Conservation (phyloP, 345 rosid species). For the Psidium guajava region DNA sequence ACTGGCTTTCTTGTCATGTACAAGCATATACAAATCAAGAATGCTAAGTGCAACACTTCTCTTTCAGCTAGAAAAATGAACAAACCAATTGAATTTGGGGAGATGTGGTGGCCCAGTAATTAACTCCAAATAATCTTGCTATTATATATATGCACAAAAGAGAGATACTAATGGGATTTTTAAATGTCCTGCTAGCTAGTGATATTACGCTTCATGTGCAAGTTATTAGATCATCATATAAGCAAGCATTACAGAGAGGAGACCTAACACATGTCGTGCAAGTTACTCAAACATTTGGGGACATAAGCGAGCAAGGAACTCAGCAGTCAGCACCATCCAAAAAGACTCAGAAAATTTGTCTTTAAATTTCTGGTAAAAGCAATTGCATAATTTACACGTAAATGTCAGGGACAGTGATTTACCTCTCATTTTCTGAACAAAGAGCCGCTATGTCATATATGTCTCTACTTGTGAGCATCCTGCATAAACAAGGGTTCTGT, state of each 20-base stretch:
- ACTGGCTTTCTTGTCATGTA: background rate
- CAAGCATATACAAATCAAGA: background rate
- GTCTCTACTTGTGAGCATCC: slow-evolving; percentile 54
- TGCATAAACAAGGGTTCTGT: slow-evolving; percentile 5
- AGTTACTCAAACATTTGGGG: background rate
- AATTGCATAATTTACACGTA: background rate
- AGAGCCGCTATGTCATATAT: slow-evolving; percentile 85
- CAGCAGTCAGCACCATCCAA: background rate
- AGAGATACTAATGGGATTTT: background rate
- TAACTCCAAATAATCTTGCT: background rate
- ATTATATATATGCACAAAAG: background rate
- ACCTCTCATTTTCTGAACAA: slow-evolving; percentile 74
- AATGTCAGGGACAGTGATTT: background rate
- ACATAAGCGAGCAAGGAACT: background rate
- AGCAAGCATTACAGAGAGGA: background rate
- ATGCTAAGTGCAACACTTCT: background rate
- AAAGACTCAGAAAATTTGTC: background rate
- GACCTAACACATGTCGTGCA: background rate
- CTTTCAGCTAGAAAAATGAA: background rate
- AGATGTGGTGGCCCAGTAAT: background rate
- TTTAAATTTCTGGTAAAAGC: background rate
- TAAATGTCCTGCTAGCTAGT: background rate
- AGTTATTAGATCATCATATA: background rate
- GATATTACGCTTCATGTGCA: background rate
- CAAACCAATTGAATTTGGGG: background rate